Conservation (phyloP, 2,329 filamentous ascomycete species). For the Xylariales sp. region DNA sequence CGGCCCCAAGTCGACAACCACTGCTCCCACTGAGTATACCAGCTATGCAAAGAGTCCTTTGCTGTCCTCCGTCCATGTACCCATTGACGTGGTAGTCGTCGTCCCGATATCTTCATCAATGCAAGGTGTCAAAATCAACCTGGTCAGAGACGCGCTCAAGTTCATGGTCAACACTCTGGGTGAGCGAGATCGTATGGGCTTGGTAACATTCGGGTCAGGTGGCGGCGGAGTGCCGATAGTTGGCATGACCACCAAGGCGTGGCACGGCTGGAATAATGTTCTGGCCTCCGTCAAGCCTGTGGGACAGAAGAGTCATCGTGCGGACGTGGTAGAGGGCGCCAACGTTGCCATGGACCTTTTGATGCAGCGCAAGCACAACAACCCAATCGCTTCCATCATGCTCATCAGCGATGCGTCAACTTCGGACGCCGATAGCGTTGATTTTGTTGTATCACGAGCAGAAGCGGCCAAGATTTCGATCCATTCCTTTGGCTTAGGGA, state of each 20-base stretch:
- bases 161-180: conserved; percentile 89
- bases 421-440: conserved; percentile 88
- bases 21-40: conserved; percentile 89
- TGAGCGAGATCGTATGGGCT: conserved; percentile 90
- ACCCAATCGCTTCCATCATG: conserved; percentile 91
- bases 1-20: conserved; percentile 75
- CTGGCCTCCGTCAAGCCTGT: conserved; percentile 85
- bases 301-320: conserved; percentile 92
- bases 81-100: conserved; percentile 91
- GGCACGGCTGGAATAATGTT: conserved; percentile 86
- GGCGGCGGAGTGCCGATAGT: conserved; percentile 90
- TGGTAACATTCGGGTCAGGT: conserved; percentile 95
- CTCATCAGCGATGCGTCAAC: conserved; percentile 97
- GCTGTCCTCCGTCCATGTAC: conserved; percentile 68
- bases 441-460: conserved; percentile 94
- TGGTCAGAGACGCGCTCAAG: conserved; percentile 84
- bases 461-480: conserved; percentile 97
- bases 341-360: conserved; percentile 98
- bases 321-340: conserved; percentile 94
- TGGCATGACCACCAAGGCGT: conserved; percentile 95
- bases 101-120: conserved; percentile 97
- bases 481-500: conserved; percentile 90
- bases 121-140: conserved; percentile 97
- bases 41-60: conserved; percentile 54
- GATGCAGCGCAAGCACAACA: conserved; percentile 96